Evolutionary conservation across 352 stramenopile species (phyloP).

Genomic region (Pythium chondricola): DNA sequence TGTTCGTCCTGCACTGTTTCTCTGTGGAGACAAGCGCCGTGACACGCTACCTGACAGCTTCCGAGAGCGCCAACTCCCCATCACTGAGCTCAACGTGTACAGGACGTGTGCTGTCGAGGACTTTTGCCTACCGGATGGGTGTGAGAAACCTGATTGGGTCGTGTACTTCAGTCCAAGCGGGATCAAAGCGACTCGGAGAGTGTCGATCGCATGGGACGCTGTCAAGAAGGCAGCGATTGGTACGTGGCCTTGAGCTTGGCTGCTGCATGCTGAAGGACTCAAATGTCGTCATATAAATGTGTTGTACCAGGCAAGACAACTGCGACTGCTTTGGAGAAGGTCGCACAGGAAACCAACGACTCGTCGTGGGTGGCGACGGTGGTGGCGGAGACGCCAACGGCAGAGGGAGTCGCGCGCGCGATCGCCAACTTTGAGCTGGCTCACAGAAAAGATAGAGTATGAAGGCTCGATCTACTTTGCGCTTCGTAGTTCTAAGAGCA

Average conservation of each 20-base stretch:
- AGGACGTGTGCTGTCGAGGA: conserved; percentile 39
- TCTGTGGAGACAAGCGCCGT: conserved; percentile 69
- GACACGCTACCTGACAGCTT: conserved; percentile 66
- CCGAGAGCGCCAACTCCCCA: conserved; percentile 23
- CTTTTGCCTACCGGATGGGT: conserved; percentile 33
- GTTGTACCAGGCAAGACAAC: conserved; percentile 56
- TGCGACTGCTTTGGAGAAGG: conserved; percentile 35
- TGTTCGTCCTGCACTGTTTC: conserved; percentile 59
- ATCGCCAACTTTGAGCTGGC: conserved; percentile 40
- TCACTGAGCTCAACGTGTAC: conserved; percentile 71
- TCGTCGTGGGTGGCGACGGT: conserved; percentile 48
- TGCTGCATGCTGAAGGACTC: no score
- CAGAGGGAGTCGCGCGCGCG: conserved; percentile 40
- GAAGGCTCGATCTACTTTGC: no score
- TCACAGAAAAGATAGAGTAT: no score
- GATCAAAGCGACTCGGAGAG: conserved; percentile 41
- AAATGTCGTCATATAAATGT: no score
- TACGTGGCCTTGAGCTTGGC: conserved; percentile 17
- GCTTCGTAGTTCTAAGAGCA: no score
- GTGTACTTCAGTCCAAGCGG: conserved; percentile 82
- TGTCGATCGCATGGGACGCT: conserved; percentile 37
- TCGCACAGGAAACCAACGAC: conserved; percentile 31
- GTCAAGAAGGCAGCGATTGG: conserved; percentile 76
- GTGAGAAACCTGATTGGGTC: conserved; percentile 47
- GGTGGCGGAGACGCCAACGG: conserved; percentile 42